Conservation (phyloP, 306 rosid genomes). For the Luffa acutangula region DNA sequence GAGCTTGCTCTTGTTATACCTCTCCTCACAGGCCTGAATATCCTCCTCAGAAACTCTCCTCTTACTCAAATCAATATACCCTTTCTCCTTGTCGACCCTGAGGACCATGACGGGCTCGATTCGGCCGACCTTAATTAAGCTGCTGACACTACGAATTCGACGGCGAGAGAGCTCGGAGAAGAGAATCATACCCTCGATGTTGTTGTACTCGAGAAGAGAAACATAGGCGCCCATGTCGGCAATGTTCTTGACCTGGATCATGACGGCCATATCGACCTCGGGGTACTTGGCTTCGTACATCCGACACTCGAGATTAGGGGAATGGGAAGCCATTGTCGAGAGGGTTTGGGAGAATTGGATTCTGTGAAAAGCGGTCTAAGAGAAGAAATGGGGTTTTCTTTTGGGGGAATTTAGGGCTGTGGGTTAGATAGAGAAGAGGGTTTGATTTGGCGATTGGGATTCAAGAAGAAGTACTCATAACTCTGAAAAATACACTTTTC, state of each 20-base stretch:
- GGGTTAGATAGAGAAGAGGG: not conserved
- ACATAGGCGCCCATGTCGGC: constrained; percentile 99
- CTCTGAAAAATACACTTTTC: too few relatives aligned
- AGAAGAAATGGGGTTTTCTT: not conserved
- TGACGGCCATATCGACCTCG: constrained; percentile 95
- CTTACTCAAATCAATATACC: constrained; percentile 92
- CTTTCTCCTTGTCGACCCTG: constrained; percentile 89
- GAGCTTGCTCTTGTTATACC: constrained; percentile 96
- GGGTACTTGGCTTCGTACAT: constrained; percentile 94
- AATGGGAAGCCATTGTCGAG: constrained; percentile 30
- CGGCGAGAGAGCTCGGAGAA: constrained; percentile 98
- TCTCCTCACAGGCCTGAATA: constrained; percentile 73
- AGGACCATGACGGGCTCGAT: constrained; percentile 96
- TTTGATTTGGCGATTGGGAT: not conserved
- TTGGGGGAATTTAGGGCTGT: not conserved
- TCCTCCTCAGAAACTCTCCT: constrained; percentile 94
- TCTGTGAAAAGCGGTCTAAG: not conserved
- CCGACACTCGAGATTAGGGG: constrained; percentile 73
- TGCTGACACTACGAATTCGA: constrained; percentile 86
- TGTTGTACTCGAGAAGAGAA: constrained; percentile 85
- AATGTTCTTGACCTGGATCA: constrained; percentile 95
- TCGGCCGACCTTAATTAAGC: constrained; percentile 82
- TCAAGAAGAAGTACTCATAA: not conserved
- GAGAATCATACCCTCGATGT: constrained; percentile 95
- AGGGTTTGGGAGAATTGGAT: not conserved